Conservation (phyloP, 345 rosid species). For the Camelina sativa region DNA sequence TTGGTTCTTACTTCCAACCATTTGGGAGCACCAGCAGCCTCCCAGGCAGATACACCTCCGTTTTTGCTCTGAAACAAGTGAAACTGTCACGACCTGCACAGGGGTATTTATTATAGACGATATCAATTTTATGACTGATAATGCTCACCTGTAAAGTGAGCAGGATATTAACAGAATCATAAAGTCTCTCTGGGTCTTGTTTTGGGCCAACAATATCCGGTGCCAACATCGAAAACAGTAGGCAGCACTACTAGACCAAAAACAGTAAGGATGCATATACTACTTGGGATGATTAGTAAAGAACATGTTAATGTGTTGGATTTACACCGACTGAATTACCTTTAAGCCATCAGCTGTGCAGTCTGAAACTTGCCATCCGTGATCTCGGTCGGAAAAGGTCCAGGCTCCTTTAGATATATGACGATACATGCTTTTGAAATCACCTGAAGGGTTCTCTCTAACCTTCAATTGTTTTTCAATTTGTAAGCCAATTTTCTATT, state of each 20-base stretch:
- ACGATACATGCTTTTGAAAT: conserved; percentile 62
- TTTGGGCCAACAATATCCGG: conserved; percentile 57
- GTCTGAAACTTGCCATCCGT: conserved; percentile 81
- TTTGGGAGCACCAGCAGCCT: conserved; percentile 53
- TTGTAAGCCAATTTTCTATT: conserved; percentile 3
- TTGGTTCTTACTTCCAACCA: conserved; percentile 58
- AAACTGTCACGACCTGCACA: not conserved
- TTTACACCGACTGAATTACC: conserved; percentile 34
- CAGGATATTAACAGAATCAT: conserved; percentile 59
- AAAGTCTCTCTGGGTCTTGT: conserved; percentile 49
- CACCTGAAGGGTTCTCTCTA: conserved; percentile 44
- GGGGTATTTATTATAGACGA: not conserved
- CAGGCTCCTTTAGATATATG: conserved; percentile 73
- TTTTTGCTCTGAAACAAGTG: conserved; percentile 49
- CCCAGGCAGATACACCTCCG: conserved; percentile 71
- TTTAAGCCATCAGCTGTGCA: conserved; percentile 73
- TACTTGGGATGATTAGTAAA: conserved; percentile 13
- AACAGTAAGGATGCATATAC: not conserved
- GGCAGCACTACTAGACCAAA: conserved; percentile 46
- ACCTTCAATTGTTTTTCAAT: conserved; percentile 5
- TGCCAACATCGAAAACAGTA: conserved; percentile 55
- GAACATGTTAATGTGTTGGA: not conserved
- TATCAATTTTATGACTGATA: not conserved
- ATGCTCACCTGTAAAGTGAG: conserved; percentile 56
- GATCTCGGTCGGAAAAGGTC: conserved; percentile 73